These are phyloP conservation scores for Alternaria arborescens DNA, from an alignment of 2,329 filamentous ascomycete species.

Conservation along the genomic window DNA sequence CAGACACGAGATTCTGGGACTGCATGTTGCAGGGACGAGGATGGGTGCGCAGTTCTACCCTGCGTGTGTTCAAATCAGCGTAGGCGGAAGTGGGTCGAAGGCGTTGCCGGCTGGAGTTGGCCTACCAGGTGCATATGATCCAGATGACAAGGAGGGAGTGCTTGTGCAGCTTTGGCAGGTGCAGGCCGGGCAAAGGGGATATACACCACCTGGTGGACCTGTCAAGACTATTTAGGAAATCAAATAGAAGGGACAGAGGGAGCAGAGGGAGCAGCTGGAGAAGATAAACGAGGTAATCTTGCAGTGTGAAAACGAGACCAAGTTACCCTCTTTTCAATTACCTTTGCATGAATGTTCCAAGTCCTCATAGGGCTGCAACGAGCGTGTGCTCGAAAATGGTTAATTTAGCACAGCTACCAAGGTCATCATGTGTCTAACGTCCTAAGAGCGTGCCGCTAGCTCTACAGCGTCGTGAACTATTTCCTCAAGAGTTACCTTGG, in stretches of 20 bases:
- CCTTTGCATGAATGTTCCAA: neutral
- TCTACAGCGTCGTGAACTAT: slow-evolving; percentile 15
- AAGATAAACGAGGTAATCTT: neutral
- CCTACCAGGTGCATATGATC: slow-evolving; percentile 32
- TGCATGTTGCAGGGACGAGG: slow-evolving; percentile 8
- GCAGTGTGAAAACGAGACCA: neutral
- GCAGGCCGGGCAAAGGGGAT: slow-evolving; percentile 19
- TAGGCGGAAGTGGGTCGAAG: slow-evolving; percentile 21
- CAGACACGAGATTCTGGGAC: slow-evolving; percentile 29
- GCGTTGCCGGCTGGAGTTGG: slow-evolving; percentile 27
- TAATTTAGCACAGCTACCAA: neutral
- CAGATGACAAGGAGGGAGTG: slow-evolving; percentile 30
- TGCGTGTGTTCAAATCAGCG: slow-evolving; percentile 25
- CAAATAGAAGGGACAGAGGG: neutral
- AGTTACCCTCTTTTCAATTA: neutral
- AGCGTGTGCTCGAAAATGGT: neutral
- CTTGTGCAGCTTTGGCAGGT: slow-evolving; percentile 28
- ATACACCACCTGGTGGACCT: slow-evolving; percentile 30
- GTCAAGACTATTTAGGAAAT: slow-evolving; percentile 20
- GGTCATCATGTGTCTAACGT: neutral
- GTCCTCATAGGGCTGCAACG: neutral
- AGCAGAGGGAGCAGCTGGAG: neutral
- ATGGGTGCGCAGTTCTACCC: slow-evolving; percentile 34
- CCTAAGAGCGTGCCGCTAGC: neutral
- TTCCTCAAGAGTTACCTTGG: slow-evolving; percentile 27